Percentiles rank a stretch among this genome's conserved stretches.
phyloP scores from a whole-genome alignment of 768 basidiomycete genomes.

The Boletus tomentosulus region DNA sequence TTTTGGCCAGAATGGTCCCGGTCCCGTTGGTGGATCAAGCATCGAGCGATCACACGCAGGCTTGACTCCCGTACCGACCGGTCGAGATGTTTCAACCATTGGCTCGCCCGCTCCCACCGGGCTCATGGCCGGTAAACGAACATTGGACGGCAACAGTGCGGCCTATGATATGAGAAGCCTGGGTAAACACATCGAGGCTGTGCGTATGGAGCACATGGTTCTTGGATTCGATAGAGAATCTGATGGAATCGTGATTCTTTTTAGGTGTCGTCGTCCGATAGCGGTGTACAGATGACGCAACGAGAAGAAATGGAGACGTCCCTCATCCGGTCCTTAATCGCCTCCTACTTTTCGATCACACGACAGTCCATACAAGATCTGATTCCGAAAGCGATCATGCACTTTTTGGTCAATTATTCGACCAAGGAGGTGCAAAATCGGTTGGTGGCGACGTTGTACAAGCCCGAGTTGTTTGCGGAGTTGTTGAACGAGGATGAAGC shows the following conservation, averaged over 20 bases:
- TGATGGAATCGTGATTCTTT: neutral
- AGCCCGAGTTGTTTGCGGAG: slow-evolving; percentile 87
- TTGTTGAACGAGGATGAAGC: slow-evolving; percentile 94
- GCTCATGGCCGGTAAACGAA: slow-evolving; percentile 61
- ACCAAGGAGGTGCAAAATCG: slow-evolving; percentile 96
- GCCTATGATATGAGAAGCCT: slow-evolving; percentile 99
- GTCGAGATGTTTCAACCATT: slow-evolving; percentile 58
- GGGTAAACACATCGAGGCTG: slow-evolving; percentile 95
- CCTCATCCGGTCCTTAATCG: slow-evolving; percentile 91
- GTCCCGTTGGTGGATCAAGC: slow-evolving; percentile 58
- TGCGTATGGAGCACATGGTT: slow-evolving; percentile 41
- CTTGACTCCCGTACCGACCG: slow-evolving; percentile 43
- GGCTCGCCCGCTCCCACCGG: slow-evolving; percentile 53
- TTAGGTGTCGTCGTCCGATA: slow-evolving; percentile 55
- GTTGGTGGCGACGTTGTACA: slow-evolving; percentile 91
- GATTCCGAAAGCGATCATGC: slow-evolving; percentile 98
- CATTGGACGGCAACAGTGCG: slow-evolving; percentile 71
- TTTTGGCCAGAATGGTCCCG: slow-evolving; percentile 88
- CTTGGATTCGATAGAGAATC: neutral
- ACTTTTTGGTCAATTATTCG: slow-evolving; percentile 95
- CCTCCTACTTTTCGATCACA: slow-evolving; percentile 93
- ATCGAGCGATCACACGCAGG: slow-evolving; percentile 35
- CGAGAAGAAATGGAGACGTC: slow-evolving; percentile 97
- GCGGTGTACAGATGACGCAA: slow-evolving; percentile 60
- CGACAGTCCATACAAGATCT: slow-evolving; percentile 96